These are phyloP conservation scores for Geotrichum phurueaensis DNA, from an alignment of 1,139 yeast genomes.

Conservation along the genomic window DNA sequence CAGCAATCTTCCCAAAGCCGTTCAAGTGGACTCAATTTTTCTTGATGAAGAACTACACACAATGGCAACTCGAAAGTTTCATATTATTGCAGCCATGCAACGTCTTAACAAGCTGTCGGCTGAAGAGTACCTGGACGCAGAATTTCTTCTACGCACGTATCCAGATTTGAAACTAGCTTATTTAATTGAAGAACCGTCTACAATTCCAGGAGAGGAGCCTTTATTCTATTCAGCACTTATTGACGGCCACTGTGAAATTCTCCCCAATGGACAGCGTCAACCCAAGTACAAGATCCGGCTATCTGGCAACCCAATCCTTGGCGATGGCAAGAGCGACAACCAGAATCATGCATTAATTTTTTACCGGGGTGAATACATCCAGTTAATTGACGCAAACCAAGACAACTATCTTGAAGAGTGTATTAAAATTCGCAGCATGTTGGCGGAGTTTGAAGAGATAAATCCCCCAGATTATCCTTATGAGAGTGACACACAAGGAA, in stretches of 20 bases:
- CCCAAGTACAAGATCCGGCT: slow-evolving; percentile 53
- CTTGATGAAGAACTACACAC: slow-evolving; percentile 41
- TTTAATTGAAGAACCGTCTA: slow-evolving; percentile 46
- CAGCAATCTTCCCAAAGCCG: slow-evolving; percentile 37
- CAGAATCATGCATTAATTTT: slow-evolving; percentile 74
- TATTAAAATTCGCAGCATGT: slow-evolving; percentile 66
- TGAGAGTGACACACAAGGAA: slow-evolving; percentile 25
- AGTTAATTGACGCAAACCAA: slow-evolving; percentile 82
- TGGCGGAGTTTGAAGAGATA: slow-evolving; percentile 73
- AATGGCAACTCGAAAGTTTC: slow-evolving; percentile 59
- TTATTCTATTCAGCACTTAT: slow-evolving; percentile 57
- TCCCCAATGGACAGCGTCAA: slow-evolving; percentile 40
- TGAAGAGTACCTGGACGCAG: slow-evolving; percentile 52
- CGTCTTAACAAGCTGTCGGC: slow-evolving; percentile 46
- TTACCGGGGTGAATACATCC: slow-evolving; percentile 81
- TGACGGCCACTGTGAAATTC: slow-evolving; percentile 45
- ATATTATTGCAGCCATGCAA: slow-evolving; percentile 68
- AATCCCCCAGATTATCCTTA: slow-evolving; percentile 31
- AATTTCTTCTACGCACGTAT: slow-evolving; percentile 51
- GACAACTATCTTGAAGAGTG: slow-evolving; percentile 86
- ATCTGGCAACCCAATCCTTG: slow-evolving; percentile 82
- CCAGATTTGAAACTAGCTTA: slow-evolving; percentile 59
- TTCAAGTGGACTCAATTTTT: slow-evolving; percentile 32
- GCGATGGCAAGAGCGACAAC: slow-evolving; percentile 87
- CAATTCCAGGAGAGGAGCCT: slow-evolving; percentile 32